Percentiles rank a stretch among this genome's conserved stretches.
phyloP scores from a whole-genome alignment of 2,329 filamentous ascomycete species.

The Talaromyces marneffei region DNA sequence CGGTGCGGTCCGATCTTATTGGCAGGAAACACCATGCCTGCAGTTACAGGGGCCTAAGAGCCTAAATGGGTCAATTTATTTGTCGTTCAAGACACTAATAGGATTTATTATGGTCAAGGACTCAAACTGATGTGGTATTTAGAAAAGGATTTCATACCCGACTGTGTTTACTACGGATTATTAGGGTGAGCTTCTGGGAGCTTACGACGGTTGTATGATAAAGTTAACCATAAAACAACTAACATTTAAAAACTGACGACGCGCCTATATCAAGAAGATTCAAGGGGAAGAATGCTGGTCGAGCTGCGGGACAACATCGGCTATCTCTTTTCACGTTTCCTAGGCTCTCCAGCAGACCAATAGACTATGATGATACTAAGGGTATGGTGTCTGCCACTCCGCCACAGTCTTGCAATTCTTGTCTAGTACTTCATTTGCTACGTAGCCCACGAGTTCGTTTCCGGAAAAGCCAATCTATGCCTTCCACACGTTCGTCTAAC shows the following conservation, averaged over 20 bases:
- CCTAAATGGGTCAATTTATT: not conserved
- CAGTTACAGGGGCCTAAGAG: slow-evolving; percentile 30
- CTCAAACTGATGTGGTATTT: not conserved
- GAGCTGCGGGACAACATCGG: not conserved
- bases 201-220: not conserved
- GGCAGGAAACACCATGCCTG: slow-evolving; percentile 38
- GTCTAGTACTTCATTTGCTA: not conserved
- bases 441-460: not conserved
- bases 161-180: not conserved
- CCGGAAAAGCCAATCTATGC: not conserved
- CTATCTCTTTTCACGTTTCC: not conserved
- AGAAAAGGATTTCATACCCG: not conserved
- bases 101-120: not conserved
- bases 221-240: not conserved
- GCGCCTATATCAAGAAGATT: not conserved
- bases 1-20: slow-evolving; percentile 18
- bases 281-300: too few relatives aligned
- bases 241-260: not conserved
- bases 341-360: not conserved
- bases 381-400: not conserved
- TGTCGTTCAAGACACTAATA: not conserved
- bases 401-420: not conserved
- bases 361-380: not conserved
- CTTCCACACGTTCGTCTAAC: not conserved
- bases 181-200: not conserved